Evolutionary conservation across 2,329 filamentous ascomycete genomes (phyloP).

Genomic region (Camptophora hylomeconis): DNA sequence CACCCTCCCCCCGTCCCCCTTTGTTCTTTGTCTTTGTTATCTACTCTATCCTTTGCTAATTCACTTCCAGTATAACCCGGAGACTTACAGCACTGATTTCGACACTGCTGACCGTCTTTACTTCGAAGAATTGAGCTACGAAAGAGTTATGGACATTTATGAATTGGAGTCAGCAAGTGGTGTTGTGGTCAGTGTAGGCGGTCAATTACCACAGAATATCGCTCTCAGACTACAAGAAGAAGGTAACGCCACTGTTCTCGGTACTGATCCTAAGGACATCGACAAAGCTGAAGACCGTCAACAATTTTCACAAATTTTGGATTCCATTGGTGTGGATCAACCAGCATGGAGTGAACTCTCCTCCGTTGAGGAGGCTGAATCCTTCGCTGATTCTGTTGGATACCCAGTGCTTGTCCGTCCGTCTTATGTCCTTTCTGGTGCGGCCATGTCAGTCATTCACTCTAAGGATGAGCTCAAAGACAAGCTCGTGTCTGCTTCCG

Average conservation of each 20-base stretch:
- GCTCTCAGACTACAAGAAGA: constrained; percentile 85
- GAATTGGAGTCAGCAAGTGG: constrained; percentile 76
- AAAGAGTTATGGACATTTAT: constrained; percentile 98
- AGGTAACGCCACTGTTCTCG: constrained; percentile 79
- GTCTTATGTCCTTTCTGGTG: constrained; percentile 89
- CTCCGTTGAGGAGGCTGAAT: constrained; percentile 74
- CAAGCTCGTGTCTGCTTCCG: constrained; percentile 80
- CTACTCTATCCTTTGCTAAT: constrained; percentile 7
- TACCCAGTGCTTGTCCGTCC: constrained; percentile 94
- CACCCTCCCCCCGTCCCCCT: constrained; percentile 3
- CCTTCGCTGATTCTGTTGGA: constrained; percentile 70
- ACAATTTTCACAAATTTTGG: constrained; percentile 95
- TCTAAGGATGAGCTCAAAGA: constrained; percentile 82
- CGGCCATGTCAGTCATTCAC: constrained; percentile 95
- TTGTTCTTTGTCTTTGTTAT: constrained; percentile 5
- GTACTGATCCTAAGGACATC: constrained; percentile 85
- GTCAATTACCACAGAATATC: constrained; percentile 95
- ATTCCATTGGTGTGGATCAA: constrained; percentile 93
- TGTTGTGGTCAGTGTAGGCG: constrained; percentile 90
- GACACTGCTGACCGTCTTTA: constrained; percentile 85
- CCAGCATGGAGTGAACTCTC: constrained; percentile 96
- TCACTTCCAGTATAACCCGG: constrained; percentile 50
- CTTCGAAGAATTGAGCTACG: constrained; percentile 93
- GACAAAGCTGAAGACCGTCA: constrained; percentile 97
- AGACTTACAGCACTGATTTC: constrained; percentile 73